Evolutionary conservation across 192 early-diverging fungal species (phyloP), one percentile per base, ranked within the genome.

Genomic region (Glomus cerebriforme): DNA sequence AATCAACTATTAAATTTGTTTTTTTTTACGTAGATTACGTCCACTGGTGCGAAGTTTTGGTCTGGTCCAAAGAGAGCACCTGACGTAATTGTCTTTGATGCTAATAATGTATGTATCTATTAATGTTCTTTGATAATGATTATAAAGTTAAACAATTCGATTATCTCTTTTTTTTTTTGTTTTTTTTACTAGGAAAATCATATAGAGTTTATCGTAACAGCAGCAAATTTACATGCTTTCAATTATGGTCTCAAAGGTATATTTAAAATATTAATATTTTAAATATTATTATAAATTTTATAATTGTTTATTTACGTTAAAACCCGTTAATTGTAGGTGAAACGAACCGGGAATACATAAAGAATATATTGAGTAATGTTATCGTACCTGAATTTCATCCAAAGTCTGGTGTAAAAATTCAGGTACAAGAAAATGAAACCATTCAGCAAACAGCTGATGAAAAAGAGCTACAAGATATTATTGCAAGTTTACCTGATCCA

Each of bases 51-150:
- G 70, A 86, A 88, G 45, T 99, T 99, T 91, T 99, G 98, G 98
- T 95, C 94, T 43, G 96, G 95, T 27, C 96, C 96, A 68, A 99
- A 99, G 88, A 91, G 97, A 64, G 94, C 96, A 15, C 98, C 98
- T 34, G 88, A 90, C 3, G 89, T 94, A 29, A 83, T 98, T 58
- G 80, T 79, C 6, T 99, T 98, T 83, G 93, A 97, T 82, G 80
- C 89, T 24, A 82, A 93, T 34, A 89, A 95, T 79, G 86, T 88
- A 80, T 69, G 81, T 80, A 59, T 58, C 13, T 73, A 62, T 75
- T 27, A 37, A n/a, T 66, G 4, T 15, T 66, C 37, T 29, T 67
- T 3, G 7, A 27, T 77, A 12, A 49, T 22, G 17, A 37, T 62
- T 31, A n/a, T n/a, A 12, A 17, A 27, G 66, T 78, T 35, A 6